Evolutionary conservation across 352 stramenopile species (phyloP).

Genomic region (Pythium biforme): DNA sequence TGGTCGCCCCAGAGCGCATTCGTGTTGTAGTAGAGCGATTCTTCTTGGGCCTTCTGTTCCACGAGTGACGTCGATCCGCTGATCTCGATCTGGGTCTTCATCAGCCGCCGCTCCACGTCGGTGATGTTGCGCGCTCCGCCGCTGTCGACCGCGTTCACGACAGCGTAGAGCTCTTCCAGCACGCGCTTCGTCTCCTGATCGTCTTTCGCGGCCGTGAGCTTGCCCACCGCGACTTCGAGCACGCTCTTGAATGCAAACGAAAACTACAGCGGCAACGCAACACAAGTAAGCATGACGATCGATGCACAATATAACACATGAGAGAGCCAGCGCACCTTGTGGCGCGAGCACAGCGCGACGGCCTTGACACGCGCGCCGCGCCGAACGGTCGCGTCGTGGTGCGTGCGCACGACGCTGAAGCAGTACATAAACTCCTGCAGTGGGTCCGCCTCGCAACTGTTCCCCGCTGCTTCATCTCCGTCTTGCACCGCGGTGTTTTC

Average conservation of each 20-base stretch:
- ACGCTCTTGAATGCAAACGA: conserved; percentile 78
- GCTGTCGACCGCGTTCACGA: conserved; percentile 75
- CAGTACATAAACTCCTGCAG: conserved; percentile 86
- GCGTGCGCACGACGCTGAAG: conserved; percentile 83
- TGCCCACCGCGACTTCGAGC: conserved; percentile 67
- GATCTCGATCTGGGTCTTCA: conserved; percentile 70
- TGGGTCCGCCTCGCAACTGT: conserved; percentile 43
- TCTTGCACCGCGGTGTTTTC: no score
- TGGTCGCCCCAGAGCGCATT: conserved; percentile 58
- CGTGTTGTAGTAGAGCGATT: conserved; percentile 60
- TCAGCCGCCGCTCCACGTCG: conserved; percentile 67
- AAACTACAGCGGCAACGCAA: conserved; percentile 24
- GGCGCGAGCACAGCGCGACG: conserved; percentile 74
- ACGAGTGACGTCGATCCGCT: conserved; percentile 31
- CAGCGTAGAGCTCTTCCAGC: conserved; percentile 58
- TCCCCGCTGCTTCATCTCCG: no score
- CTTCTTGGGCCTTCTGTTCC: conserved; percentile 42
- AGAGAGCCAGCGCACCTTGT: conserved; percentile 49
- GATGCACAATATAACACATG: not conserved
- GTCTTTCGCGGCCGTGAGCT: conserved; percentile 53
- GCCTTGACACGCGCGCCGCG: conserved; percentile 81
- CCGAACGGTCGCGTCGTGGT: conserved; percentile 65
- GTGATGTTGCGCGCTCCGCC: conserved; percentile 60
- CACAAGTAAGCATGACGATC: not conserved
- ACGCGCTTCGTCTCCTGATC: conserved; percentile 42